Base-by-base conservation (phyloP, 306 rosid species). In the Comarum palustre region DNA sequence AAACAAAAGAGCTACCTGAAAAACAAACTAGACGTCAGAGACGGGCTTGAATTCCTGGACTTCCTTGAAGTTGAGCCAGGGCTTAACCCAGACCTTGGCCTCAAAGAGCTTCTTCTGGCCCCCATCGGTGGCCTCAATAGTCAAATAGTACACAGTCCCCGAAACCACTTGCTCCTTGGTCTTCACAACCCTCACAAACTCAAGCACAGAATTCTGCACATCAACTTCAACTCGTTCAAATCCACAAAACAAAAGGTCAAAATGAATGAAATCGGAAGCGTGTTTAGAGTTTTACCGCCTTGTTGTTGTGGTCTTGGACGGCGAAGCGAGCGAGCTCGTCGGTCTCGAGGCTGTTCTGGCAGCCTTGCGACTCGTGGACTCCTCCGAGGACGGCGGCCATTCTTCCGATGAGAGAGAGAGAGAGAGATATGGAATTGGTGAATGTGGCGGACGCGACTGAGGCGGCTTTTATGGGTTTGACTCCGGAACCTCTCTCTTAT, bases 81-180 rank as follows among this genome's bases (percentile, higher is more conserved):
- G 86, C 85, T 91, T 91, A 59, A 89, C 99, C 99, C 99, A 94
- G 11, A 94, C 76, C 91, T 89, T 85, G 36, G 99, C 96, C 67
- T 94, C 90, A 72, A 84, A 94, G 50, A 86, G 68, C 87, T 89
- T 89, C 82, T 84, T 91, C 84, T 81, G 68, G 24, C 89, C 95
- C 0, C 76, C 99, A n/a, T 91, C 96, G 34, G 79, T 31, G 41
- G 54, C 97, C 84, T 91, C 99, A 24, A 94, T 31, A 8, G 95
- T 89, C 58, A 89, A 81, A 83, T 89, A 85, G 81, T 89, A 86
- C 78, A 89, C 0, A 8, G 90, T 85, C 29, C 99, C 99, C 20
- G 99, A 83, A 71, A 94, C 99, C 47, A 91, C 89, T 75, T 85
- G 99, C 38, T 85, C 81, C 58, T 78, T 84, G 2, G 91, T 91